Base-by-base conservation (phyloP, 2,329 filamentous ascomycete species). In the Pestalotiopsis sp. region DNA sequence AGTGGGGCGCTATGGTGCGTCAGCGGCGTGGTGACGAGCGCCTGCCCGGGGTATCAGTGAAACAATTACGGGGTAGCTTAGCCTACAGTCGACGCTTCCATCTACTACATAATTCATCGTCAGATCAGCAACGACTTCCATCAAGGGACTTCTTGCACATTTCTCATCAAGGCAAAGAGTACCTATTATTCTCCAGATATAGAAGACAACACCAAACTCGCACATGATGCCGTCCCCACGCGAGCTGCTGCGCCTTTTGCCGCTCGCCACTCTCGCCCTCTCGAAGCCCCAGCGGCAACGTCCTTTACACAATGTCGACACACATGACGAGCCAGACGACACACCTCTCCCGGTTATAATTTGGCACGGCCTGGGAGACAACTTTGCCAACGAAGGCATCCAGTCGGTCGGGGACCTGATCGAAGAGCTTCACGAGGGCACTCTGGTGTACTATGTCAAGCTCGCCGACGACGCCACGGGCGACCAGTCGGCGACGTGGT, bases 291-390 rank as follows among this genome's bases (percentile, higher is more conserved):
- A 67, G 68, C 68, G 60, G 20, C 67, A 65, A 36, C 66, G 38
- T 41, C 41, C 25, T 20, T 68, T 69, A 68, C 59, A 63, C 65
- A 65, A 69, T 13, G 72, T 80, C 4, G 39, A 39, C 61, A 39
- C 14, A 6, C n/a, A 20, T 71, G 80, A 81, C 36, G 80, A 84
- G 56, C 75, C 83, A 63, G 80, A 86, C 76, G 87, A 90, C 73
- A 90, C 87, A n/a, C 94, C 93, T 3, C 87, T 98, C 38, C 96
- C 96, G 0, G 86, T 99, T 45, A 87, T 99, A 69, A 93, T 99
- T 82, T 99, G 96, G 96, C 96, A 99, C 80, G 96, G 89, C 31
- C 84, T 90, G 12, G 90, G 90, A 75, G 93, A 96, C 81, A 88
- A 91, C 79, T 97, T 91, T 82, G 87, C 89, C 66, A 89, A 89